These are phyloP conservation scores for Hemerocallis citrina DNA, from an alignment of 106 monocot species.

Conservation along the genomic window DNA sequence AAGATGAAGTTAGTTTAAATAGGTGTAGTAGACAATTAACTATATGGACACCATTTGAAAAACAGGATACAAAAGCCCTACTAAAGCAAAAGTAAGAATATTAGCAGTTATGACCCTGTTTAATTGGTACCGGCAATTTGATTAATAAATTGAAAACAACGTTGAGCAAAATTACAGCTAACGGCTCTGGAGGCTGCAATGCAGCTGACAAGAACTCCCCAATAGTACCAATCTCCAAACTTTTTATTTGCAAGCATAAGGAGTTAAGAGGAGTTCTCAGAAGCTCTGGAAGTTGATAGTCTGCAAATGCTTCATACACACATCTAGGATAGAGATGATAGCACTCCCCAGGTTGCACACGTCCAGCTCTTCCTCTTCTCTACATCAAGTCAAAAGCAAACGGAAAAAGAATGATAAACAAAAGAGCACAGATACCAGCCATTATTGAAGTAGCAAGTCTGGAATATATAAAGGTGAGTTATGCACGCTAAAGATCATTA, in stretches of 20 bases:
- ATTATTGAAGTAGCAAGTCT: not conserved
- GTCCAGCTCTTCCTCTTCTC: slow-evolving; percentile 99
- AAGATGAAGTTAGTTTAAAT: not conserved
- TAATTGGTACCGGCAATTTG: not conserved
- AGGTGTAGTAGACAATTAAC: not conserved
- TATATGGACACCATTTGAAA: not conserved
- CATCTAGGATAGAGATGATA: slow-evolving; percentile 98
- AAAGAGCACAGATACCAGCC: not conserved
- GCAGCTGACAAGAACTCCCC: slow-evolving; percentile 90
- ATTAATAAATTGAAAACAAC: not conserved
- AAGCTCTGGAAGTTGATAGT: slow-evolving; percentile 97
- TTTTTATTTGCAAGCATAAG: slow-evolving; percentile 94
- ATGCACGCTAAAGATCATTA: not conserved
- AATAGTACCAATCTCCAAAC: slow-evolving; percentile 87
- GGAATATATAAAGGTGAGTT: not conserved
- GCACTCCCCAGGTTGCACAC: slow-evolving; percentile 95
- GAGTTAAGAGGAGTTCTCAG: slow-evolving; percentile 96
- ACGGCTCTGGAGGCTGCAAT: slow-evolving; percentile 85
- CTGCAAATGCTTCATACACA: slow-evolving; percentile 96
- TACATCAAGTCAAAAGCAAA: slow-evolving; percentile 21
- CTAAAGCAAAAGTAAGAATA: not conserved
- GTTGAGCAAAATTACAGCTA: slow-evolving; percentile 53
- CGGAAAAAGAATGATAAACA: not conserved
- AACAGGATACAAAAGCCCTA: not conserved
- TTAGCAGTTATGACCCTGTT: no score